Conservation (phyloP, 768 basidiomycete genomes). For the Trametes punicea region DNA sequence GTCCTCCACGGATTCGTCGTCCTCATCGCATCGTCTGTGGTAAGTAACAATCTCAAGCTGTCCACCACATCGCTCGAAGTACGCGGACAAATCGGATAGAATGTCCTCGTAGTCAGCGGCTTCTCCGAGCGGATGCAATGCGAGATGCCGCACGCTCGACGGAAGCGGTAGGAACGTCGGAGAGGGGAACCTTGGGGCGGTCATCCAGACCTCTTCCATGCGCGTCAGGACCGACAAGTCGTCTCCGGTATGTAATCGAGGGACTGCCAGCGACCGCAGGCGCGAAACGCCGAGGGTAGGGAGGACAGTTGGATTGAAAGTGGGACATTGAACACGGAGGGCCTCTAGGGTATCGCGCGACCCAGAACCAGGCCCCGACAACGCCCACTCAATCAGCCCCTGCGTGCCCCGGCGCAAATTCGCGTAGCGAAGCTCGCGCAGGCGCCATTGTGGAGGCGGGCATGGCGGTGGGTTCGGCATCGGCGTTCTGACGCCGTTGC, state of each 20-base stretch:
- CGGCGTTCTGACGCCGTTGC: background rate
- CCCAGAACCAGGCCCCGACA: background rate
- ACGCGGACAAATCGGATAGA: background rate
- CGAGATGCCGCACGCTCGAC: background rate
- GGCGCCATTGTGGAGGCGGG: conserved; percentile 1
- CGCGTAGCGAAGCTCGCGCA: conserved; percentile 11
- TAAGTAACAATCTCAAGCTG: conserved; percentile 7
- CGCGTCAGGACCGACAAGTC: background rate
- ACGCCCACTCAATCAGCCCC: conserved; percentile 6
- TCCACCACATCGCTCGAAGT: background rate
- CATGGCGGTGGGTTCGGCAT: background rate
- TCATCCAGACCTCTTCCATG: background rate
- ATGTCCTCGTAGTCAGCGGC: background rate
- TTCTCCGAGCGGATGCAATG: background rate
- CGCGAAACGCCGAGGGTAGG: background rate
- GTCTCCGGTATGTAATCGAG: background rate
- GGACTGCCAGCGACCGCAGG: conserved; percentile 6
- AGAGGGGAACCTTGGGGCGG: background rate
- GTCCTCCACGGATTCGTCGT: background rate
- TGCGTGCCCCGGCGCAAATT: conserved; percentile 3
- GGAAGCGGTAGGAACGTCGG: conserved; percentile 5
- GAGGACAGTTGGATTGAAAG: background rate
- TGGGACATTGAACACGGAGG: conserved; percentile 8
- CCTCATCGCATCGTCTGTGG: background rate
- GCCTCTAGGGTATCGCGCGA: conserved; percentile 3